Percentiles rank a stretch among this genome's conserved stretches.
Evolutionary conservation across 495 filamentous ascomycete species (phyloP).

Genomic region (Trichoderma gamsii): DNA sequence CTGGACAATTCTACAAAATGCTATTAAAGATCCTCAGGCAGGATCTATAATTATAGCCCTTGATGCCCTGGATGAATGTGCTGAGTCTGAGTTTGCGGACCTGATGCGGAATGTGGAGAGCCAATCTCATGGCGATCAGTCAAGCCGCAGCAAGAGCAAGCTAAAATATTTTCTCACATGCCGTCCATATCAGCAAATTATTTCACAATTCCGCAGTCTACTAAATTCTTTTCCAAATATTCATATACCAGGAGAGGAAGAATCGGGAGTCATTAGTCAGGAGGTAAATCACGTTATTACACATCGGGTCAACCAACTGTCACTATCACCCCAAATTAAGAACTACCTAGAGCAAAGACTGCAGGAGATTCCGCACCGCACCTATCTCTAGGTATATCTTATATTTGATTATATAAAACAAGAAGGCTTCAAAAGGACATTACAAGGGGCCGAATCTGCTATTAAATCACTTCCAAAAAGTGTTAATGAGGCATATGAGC

Average conservation of each 20-base stretch:
- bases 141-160: background rate
- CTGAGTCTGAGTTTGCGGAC: constrained; percentile 8
- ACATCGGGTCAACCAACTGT: constrained; percentile 10
- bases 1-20: constrained; percentile 33
- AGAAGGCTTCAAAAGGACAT: constrained; percentile 18
- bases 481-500: constrained; percentile 25
- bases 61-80: constrained; percentile 30
- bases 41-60: constrained; percentile 37
- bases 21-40: constrained; percentile 29
- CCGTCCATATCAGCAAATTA: constrained; percentile 27
- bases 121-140: background rate
- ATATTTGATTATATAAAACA: constrained; percentile 18
- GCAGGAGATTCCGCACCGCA: constrained; percentile 18
- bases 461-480: constrained; percentile 19
- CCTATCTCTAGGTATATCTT: constrained; percentile 23
- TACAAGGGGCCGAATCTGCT: constrained; percentile 12
- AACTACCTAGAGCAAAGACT: constrained; percentile 7
- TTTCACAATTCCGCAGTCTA: constrained; percentile 24
- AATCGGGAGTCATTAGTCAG: constrained; percentile 22
- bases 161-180: constrained; percentile 26
- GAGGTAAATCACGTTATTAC: constrained; percentile 17
- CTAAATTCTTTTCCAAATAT: constrained; percentile 25
- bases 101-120: background rate
- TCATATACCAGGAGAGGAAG: constrained; percentile 33
- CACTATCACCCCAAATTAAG: background rate